Base-by-base conservation (phyloP, 2,329 filamentous ascomycete species). In the Colletotrichum cordylinicola region DNA sequence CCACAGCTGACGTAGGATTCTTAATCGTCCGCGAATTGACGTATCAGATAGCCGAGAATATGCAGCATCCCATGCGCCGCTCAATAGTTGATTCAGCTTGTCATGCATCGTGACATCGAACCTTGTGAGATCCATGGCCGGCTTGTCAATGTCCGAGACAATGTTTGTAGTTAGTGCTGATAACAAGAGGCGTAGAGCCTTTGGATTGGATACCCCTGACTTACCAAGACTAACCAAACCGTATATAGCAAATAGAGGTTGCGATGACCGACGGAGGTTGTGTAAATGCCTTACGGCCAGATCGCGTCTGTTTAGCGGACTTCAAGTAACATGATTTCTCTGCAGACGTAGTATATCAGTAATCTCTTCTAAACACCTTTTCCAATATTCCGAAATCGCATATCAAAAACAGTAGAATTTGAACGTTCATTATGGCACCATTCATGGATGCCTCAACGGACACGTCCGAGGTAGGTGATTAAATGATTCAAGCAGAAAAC, bases 401-500 rank as follows among this genome's bases (percentile, higher is more conserved):
- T 52, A 21, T 52, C 12, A 13, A 16, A 1, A 18, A 12, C 15
- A 9, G 21, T 15, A 29, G 55, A 29, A 61, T 33, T 67, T 55
- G 18, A 24, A 18, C 21, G n/a, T 21, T 33, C 9, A 10, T 13
- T 1, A 74, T 74, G 72, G 67, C 72, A 6, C 72, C 72, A 13
- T 71, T 39, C 3, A 15, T 74, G 43, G 67, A 71, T 2, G 31
- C 72, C 1, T 16, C 24, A 8, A 31, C 67, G n/a, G 48, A 60
- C 2, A 16, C 48, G 5, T 15, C 67, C n/a, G 72, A 39, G n/a
- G 72, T 60, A n/a, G 4, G 56, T 31, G 29, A 0, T 8, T 9
- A 1, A 5, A 15, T 2, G 0, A 6, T 16, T 1, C 16, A 24
- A 10, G 0, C n/a, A 48, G 21, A 56, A 56, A 43, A 6, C 0